phyloP scores from a whole-genome alignment of 352 stramenopile genomes.

The Phytophthora niederhauseri region DNA sequence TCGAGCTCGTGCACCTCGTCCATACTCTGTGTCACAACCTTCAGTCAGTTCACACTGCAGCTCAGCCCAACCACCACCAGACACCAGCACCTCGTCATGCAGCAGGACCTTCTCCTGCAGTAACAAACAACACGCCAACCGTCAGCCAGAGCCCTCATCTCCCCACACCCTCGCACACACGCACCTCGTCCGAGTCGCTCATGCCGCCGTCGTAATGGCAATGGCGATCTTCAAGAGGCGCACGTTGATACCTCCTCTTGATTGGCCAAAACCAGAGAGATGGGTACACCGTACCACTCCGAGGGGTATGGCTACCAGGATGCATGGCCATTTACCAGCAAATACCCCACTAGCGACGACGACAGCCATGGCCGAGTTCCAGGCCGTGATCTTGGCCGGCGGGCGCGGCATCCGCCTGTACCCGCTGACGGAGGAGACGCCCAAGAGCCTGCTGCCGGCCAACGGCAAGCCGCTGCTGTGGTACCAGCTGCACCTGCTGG shows the following conservation, averaged over 20 bases:
- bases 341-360: not conserved
- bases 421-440: slow-evolving; percentile 77
- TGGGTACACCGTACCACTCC: not conserved
- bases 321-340: not conserved
- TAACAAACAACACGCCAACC: not conserved
- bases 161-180: not conserved
- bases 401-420: slow-evolving; percentile 83
- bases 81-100: slow-evolving; percentile 49
- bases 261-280: not conserved
- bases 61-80: not conserved
- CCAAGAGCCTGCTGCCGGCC: slow-evolving; percentile 69
- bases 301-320: not conserved
- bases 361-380: slow-evolving; percentile 75
- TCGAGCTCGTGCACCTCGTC: slow-evolving; percentile 75
- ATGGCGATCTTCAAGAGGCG: slow-evolving; percentile 26
- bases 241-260: not conserved
- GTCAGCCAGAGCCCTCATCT: not conserved
- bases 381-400: slow-evolving; percentile 83
- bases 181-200: slow-evolving; percentile 64
- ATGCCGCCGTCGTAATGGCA: slow-evolving; percentile 25
- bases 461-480: slow-evolving; percentile 76
- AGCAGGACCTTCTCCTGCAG: slow-evolving; percentile 48
- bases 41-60: slow-evolving; percentile 6
- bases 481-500: slow-evolving; percentile 85
- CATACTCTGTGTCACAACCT: slow-evolving; percentile 76